Base-by-base conservation (phyloP, 2,329 filamentous ascomycete genomes). In the Stagonosporopsis chrysanthemi region DNA sequence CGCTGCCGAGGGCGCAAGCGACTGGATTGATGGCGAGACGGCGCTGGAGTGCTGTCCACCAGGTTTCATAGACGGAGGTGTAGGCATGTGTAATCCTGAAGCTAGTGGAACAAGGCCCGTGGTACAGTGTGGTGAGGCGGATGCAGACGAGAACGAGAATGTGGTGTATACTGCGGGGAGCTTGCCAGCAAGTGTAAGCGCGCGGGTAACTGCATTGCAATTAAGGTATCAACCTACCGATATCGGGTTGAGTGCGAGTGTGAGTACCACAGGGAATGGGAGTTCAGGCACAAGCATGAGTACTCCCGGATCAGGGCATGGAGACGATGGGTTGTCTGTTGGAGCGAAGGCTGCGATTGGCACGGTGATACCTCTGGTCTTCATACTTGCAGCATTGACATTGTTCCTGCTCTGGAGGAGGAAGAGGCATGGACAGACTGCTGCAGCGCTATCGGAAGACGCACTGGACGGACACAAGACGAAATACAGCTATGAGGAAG, bases 301-400 rank as follows among this genome's bases (percentile, higher is more conserved):
- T n/a, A 23, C 29, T 22, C 15, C 48, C 14, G 41, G 24, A 2
- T 11, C 28, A 14, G 43, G 43, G 26, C 45, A 24, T 31, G 52
- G 47, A 7, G 82, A 82, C 4, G 71, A 77, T 6, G 83, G 84
- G 4, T 77, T 92, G 4, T 80, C 76, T 57, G 83, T 83, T 49
- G 82, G 83, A 33, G 88, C 88, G 35, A 92, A 86, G 62, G 96
- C 96, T 61, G 93, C 93, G 1, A 87, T 97, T 39, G 93, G 92
- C 1, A 93, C 97, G 0, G 90, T 97, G 7, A 89, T 97, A 1
- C 93, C 94, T 3, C 92, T 98, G 36, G 90, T 87, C 1, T 90
- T 89, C 1, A 90, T 97, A n/a, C 26, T 67, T 7, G 56, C 53
- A 19, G 58, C 58, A 0, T 41, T 68, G 4, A 61, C 48, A 11